Evolutionary conservation across 495 filamentous ascomycete species (phyloP).

Genomic region (Hypomontagnella submonticulosa): DNA sequence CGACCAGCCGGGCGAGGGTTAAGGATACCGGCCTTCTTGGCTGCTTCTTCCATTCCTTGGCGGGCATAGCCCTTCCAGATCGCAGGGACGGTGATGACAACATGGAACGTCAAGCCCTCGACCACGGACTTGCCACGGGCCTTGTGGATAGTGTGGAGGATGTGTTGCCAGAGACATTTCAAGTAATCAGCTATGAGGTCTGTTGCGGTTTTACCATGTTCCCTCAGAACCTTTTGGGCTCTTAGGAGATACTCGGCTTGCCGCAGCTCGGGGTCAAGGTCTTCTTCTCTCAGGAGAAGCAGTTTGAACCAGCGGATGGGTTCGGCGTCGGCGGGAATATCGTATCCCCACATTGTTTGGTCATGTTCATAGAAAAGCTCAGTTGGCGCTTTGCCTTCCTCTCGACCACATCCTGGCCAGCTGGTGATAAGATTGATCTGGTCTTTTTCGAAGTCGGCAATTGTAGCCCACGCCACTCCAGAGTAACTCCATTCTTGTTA

Average conservation of each 20-base stretch:
- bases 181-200: conserved; percentile 37
- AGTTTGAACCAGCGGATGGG: conserved; percentile 49
- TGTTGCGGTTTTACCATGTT: conserved; percentile 18
- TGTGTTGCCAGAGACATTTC: conserved; percentile 38
- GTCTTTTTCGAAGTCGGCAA: conserved; percentile 19
- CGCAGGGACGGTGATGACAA: conserved; percentile 47
- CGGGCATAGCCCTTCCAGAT: conserved; percentile 47
- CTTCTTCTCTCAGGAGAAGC: conserved; percentile 38
- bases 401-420: conserved; percentile 38
- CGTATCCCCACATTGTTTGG: conserved; percentile 41
- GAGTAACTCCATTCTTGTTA: conserved; percentile 32
- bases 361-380: conserved; percentile 32
- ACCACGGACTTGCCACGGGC: conserved; percentile 11
- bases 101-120: conserved; percentile 37
- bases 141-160: conserved; percentile 19
- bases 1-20: conserved; percentile 30
- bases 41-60: conserved; percentile 38
- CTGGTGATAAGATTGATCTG: conserved; percentile 37
- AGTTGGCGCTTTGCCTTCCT: conserved; percentile 42
- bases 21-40: conserved; percentile 31
- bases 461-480: conserved; percentile 42
- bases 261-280: conserved; percentile 32
- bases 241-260: conserved; percentile 4
- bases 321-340: conserved; percentile 31
- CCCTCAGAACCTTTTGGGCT: conserved; percentile 5